Evolutionary conservation across 805 yeast genomes (phyloP), one percentile per base, ranked within the genome.

Genomic region (Peterozyma xylosa): DNA sequence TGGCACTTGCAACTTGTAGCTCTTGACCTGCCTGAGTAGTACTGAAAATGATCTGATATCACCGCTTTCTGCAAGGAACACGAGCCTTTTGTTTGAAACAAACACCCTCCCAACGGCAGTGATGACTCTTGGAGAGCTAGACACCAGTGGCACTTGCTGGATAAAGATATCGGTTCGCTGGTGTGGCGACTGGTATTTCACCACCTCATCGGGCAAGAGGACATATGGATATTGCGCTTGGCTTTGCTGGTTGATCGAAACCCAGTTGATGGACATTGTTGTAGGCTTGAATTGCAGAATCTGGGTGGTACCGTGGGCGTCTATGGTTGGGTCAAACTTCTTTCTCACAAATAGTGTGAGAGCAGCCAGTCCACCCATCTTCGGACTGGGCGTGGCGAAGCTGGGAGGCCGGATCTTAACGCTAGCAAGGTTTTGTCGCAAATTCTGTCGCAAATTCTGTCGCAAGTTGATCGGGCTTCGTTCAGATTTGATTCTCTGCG

Each of bases 1-100:
- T 1, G 79, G 78, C 21, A 73, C 62, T 43, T 67, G 64, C 39
- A 74, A 51, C 42, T 63, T 59, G 50, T 69, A 70, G 0, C 68
- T 54, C 5, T 49, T 37, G 2, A 58, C 40, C 34, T 55, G 62
- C 1, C 35, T 42, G 37, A 70, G 64, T 4, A 66, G 63, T 5
- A 75, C 48, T 45, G 63, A 57, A 50, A 75, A 74, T 5, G 68
- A 59, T 14, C 66, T 61, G 10, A 70, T 55, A 47, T 71, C 75
- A 1, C 74, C 75, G 39, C 62, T 68, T 3, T 55, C 64, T 0
- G 70, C 59, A 3, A 73, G 53, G 41, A 60, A 63, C 9, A 73
- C 64, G 0, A 75, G 36, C 38, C 79, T 47, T 37, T 61, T 60
- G 29, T 63, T 67, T 0, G 78, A 73, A 18, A 74, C 50, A 48